Base-by-base conservation (phyloP, 495 filamentous ascomycete species). In the Aspergillus homomorphus region DNA sequence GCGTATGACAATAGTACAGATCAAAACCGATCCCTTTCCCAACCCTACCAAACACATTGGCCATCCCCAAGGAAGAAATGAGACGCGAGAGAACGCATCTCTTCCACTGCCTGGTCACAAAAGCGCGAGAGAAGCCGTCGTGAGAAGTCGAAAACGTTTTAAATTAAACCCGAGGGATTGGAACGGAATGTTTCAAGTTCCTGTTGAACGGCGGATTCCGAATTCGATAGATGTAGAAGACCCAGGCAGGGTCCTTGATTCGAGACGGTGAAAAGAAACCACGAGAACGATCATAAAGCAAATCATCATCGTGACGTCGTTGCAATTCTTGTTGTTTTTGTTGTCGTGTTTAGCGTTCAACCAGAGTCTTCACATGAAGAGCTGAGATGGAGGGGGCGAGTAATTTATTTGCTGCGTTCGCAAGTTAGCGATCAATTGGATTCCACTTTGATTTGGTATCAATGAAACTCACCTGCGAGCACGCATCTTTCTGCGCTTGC, bases 401-500 rank as follows among this genome's bases (percentile, higher is more conserved):
- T 74, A 72, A 82, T 87, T 90, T 90, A 90, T 81, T 90, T 90
- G 78, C 87, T 89, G 70, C 61, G 52, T 48, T 54, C 20, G 22
- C 9, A 38, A 45, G 62, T 80, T 64, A 80, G 72, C 51, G 46
- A 8, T 54, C 58, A 26, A 61, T 49, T 53, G 46, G 22, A 7
- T 22, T 1, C 4, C 22, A n/a, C 24, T 4, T 3, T 26, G 4
- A 16, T 28, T 43, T 30, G 28, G 19, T 38, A 26, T 48, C 38
- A 38, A 52, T 18, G 57, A 38, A 64, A 78, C 87, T 81, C 83
- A 96, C 92, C 84, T 88, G 82, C 92, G 81, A 65, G 91, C 92
- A 74, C 92, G 87, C 80, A 91, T 94, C 91, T 97, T 97, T 91
- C 92, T 93, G 78, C 92, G 88, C 92, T 97, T 97, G 77, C 90